Conservation (phyloP, 2,329 filamentous ascomycete genomes). For the Colletotrichum kahawae region DNA sequence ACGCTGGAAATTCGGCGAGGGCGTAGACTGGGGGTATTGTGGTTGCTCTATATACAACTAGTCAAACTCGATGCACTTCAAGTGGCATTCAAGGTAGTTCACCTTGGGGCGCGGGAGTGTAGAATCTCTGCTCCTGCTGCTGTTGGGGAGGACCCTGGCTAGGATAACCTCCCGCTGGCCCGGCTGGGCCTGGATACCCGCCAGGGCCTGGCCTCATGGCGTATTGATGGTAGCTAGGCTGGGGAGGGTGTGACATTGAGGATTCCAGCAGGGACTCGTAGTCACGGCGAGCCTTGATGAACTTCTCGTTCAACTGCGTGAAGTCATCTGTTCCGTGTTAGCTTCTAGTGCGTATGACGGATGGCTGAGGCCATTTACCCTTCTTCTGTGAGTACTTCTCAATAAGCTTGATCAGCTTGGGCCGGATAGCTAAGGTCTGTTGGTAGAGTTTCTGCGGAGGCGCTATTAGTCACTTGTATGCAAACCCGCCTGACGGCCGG, state of each 20-base stretch:
- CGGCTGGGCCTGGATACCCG: constrained; percentile 42
- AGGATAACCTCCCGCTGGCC: constrained; percentile 38
- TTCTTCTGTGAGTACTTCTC: constrained; percentile 99
- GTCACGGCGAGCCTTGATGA: constrained; percentile 96
- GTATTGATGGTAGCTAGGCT: constrained; percentile 76
- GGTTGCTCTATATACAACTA: constrained; percentile 45
- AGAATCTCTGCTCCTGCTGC: constrained; percentile 59
- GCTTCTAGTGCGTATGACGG: background rate
- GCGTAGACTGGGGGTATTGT: constrained; percentile 52
- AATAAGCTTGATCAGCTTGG: constrained; percentile 96
- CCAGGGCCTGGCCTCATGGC: constrained; percentile 56
- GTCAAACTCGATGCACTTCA: constrained; percentile 20
- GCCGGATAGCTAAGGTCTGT: constrained; percentile 89
- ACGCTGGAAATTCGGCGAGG: constrained; percentile 61
- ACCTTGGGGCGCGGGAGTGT: constrained; percentile 65
- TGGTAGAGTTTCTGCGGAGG: constrained; percentile 75
- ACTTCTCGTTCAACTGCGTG: constrained; percentile 97
- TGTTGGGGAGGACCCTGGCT: constrained; percentile 45
- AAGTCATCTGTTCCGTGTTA: constrained; percentile 76
- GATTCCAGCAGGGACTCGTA: constrained; percentile 96
- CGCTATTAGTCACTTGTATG: background rate
- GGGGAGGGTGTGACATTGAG: constrained; percentile 93
- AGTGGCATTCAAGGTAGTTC: constrained; percentile 27
- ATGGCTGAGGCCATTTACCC: constrained; percentile 54
- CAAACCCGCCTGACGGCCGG: background rate